Evolutionary conservation across 768 basidiomycete species (phyloP).

Genomic region (Cystobasidium onofrii): DNA sequence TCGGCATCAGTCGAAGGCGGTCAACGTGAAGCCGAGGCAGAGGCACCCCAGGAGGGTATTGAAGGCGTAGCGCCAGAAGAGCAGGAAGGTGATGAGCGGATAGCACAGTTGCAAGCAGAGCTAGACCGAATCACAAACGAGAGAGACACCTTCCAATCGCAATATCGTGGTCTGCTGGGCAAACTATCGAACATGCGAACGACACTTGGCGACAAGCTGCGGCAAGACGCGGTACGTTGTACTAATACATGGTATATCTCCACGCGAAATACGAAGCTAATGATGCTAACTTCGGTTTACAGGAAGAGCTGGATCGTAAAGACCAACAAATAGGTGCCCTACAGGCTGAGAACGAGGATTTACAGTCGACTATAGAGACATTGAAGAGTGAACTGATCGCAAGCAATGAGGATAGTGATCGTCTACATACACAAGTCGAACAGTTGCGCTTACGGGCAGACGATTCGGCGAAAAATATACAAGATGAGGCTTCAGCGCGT

Average conservation of each 20-base stretch:
- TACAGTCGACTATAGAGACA: slow-evolving; percentile 62
- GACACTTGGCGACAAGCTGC: slow-evolving; percentile 83
- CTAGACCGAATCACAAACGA: slow-evolving; percentile 69
- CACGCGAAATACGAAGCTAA: background rate
- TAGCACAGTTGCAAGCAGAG: slow-evolving; percentile 59
- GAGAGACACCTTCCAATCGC: slow-evolving; percentile 73
- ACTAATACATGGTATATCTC: background rate
- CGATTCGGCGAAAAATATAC: slow-evolving; percentile 45
- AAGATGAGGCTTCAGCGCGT: slow-evolving; percentile 61
- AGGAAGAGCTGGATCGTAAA: slow-evolving; percentile 97
- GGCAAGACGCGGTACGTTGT: slow-evolving; percentile 81
- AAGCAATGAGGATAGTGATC: slow-evolving; percentile 67
- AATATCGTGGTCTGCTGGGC: slow-evolving; percentile 75
- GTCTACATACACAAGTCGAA: slow-evolving; percentile 57
- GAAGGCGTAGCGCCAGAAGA: background rate
- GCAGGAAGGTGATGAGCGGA: background rate
- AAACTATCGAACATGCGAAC: slow-evolving; percentile 90
- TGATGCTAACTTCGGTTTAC: slow-evolving; percentile 31
- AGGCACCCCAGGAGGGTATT: background rate
- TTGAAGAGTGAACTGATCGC: slow-evolving; percentile 69
- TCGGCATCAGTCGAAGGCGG: background rate
- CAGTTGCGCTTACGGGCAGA: slow-evolving; percentile 45
- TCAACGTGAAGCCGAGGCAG: background rate
- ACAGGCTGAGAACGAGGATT: slow-evolving; percentile 66
- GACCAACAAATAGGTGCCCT: slow-evolving; percentile 75